A percentile compares a stretch with the other conserved stretches of the same genome.
Conservation (phyloP, 805 yeast species). For the Sungouiozyma intestinalis region DNA sequence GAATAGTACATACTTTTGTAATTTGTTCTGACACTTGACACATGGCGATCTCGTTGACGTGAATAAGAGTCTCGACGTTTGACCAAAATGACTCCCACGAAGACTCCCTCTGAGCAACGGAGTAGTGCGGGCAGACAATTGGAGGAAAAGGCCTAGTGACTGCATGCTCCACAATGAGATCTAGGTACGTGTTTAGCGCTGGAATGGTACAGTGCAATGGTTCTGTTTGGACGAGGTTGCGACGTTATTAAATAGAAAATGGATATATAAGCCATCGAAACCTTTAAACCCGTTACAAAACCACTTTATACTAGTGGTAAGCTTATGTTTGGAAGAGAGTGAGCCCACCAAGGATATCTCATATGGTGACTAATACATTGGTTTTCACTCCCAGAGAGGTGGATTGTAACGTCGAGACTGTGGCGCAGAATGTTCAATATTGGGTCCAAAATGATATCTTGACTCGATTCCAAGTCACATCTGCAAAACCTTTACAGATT, state of each 20-base stretch:
- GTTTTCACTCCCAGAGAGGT: constrained; percentile 13
- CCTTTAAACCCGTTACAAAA: no score
- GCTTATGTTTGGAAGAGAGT: no score
- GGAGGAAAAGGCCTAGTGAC: background rate
- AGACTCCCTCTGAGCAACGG: background rate
- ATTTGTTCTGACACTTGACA: background rate
- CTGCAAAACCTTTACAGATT: constrained; percentile 16
- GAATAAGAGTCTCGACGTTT: background rate
- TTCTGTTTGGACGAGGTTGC: no score
- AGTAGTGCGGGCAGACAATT: background rate
- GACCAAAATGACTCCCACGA: background rate
- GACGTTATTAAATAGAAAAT: no score
- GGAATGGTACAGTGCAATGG: no score
- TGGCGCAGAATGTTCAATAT: constrained; percentile 7
- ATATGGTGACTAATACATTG: constrained; percentile 18
- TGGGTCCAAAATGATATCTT: constrained; percentile 16
- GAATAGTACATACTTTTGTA: no score
- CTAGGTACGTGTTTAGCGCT: background rate
- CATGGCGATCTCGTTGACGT: background rate
- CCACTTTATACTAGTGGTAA: no score
- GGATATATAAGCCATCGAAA: no score
- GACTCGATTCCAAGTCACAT: constrained; percentile 7
- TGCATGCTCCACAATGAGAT: background rate
- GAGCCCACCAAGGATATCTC: no score
- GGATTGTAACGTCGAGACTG: constrained; percentile 4